Evolutionary conservation across 2,329 filamentous ascomycete genomes (phyloP), one percentile per base, ranked within the genome.

Genomic region (Orbilia javanica): DNA sequence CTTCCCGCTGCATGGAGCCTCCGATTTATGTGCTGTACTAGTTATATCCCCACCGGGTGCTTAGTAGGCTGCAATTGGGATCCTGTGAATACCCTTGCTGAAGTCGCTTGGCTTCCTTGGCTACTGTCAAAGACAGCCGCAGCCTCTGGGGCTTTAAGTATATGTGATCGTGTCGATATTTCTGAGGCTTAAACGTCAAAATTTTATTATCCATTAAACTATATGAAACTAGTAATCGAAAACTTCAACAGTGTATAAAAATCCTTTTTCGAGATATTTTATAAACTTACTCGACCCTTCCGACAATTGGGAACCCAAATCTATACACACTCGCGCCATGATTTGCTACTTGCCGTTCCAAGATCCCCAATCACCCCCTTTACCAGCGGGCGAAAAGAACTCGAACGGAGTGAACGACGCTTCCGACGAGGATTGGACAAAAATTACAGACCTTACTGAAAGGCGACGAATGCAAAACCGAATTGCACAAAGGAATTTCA

Each of bases 401-500:
- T 22, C 22, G 13, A 46, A 29, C 13, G 27, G 22, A 7, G 15
- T 8, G 5, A 7, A 18, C 13, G 60, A 48, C 18, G 11, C 2
- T 20, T 64, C 95, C 69, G 94, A 97, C 83, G 95, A 98, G 86
- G 95, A 97, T 86, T 97, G 95, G 95, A 97, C 95, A 84, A 96
- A 97, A 89, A 97, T 97, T 84, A 97, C 94, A 69, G 94, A 97
- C 84, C 90, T 97, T 75, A 94, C 94, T 64, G 94, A 97, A 86
- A 90, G 95, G 83, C 88, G 94, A 82, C 89, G 94, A 83, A 97
- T 97, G 86, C 94, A 97, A 86, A 97, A 97, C 86, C 90, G 94
- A 82, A 97, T 97, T 87, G 94, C 95, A 81, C 95, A 97, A 86
- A 91, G 94, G 82, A 97, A 97, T 87, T 97, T 97, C 87, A 93